phyloP scores from a whole-genome alignment of 2,329 filamentous ascomycete genomes.

The Colletotrichum sp. region DNA sequence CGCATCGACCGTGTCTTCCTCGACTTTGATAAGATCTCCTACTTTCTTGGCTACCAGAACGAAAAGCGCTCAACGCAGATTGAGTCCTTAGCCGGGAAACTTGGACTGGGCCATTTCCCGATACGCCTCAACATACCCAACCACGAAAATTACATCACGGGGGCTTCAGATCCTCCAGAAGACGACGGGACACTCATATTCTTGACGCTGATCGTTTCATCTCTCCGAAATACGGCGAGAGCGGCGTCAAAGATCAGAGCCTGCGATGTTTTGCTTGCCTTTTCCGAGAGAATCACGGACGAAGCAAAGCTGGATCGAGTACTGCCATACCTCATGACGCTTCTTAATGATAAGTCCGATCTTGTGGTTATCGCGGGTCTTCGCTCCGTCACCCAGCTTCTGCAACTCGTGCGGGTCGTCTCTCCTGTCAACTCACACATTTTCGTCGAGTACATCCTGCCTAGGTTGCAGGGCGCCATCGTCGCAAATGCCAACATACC shows the following conservation, averaged over 20 bases:
- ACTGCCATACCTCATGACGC: constrained; percentile 83
- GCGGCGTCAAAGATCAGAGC: constrained; percentile 87
- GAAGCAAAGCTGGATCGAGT: constrained; percentile 95
- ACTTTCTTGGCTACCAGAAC: constrained; percentile 77
- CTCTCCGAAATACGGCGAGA: constrained; percentile 86
- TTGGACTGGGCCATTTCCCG: constrained; percentile 72
- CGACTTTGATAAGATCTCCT: constrained; percentile 98
- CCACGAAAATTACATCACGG: constrained; percentile 73
- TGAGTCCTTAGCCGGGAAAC: constrained; percentile 45
- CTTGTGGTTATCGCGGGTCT: constrained; percentile 86
- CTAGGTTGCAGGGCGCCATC: constrained; percentile 63
- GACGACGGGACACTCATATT: constrained; percentile 96
- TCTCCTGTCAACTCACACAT: constrained; percentile 77
- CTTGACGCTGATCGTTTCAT: constrained; percentile 85
- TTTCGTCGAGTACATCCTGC: constrained; percentile 71
- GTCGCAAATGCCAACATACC: constrained; percentile 55
- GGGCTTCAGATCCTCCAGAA: constrained; percentile 63
- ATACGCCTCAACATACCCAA: constrained; percentile 87
- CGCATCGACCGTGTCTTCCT: constrained; percentile 91
- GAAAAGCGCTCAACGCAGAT: constrained; percentile 30
- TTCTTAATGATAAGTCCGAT: constrained; percentile 83
- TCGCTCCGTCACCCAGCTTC: constrained; percentile 84
- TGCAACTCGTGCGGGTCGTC: constrained; percentile 87
- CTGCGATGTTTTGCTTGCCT: constrained; percentile 90
- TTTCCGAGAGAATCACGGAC: constrained; percentile 89